Conservation (phyloP, 2,329 filamentous ascomycete genomes). For the Alternaria panax region DNA sequence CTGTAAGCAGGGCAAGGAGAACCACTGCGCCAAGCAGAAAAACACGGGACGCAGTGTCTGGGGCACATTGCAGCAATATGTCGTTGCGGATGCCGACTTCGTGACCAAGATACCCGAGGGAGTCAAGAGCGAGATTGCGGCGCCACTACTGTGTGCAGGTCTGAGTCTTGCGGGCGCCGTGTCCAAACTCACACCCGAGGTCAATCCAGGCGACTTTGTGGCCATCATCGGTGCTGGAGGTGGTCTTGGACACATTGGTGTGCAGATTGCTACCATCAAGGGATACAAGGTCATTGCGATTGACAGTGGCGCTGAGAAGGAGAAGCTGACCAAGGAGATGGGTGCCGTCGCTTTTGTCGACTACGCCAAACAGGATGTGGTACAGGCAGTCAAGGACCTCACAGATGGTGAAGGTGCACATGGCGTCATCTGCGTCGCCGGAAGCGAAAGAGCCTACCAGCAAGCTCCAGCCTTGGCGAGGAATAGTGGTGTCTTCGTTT, state of each 20-base stretch:
- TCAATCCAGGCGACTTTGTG: conserved; percentile 74
- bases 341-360: conserved; percentile 80
- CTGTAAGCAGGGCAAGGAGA: conserved; percentile 48
- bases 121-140: conserved; percentile 47
- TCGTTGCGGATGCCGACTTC: conserved; percentile 44
- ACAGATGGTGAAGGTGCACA: conserved; percentile 56
- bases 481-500: conserved; percentile 57
- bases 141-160: conserved; percentile 47
- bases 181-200: conserved; percentile 82
- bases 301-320: conserved; percentile 83
- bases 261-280: conserved; percentile 86
- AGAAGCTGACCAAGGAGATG: conserved; percentile 70
- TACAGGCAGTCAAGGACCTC: conserved; percentile 49
- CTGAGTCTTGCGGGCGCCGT: conserved; percentile 77
- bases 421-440: conserved; percentile 57
- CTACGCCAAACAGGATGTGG: conserved; percentile 65
- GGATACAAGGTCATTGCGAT: conserved; percentile 83
- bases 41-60: conserved; percentile 52
- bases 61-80: conserved; percentile 49
- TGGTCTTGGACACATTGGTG: conserved; percentile 77
- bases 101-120: conserved; percentile 46
- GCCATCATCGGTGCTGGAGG: conserved; percentile 87
- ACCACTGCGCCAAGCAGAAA: conserved; percentile 53
- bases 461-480: conserved; percentile 56
- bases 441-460: conserved; percentile 54